Percentiles rank a stretch among this genome's conserved stretches.
Evolutionary conservation across 2,329 filamentous ascomycete species (phyloP).

Genomic region (Dothideomycetes sp.): DNA sequence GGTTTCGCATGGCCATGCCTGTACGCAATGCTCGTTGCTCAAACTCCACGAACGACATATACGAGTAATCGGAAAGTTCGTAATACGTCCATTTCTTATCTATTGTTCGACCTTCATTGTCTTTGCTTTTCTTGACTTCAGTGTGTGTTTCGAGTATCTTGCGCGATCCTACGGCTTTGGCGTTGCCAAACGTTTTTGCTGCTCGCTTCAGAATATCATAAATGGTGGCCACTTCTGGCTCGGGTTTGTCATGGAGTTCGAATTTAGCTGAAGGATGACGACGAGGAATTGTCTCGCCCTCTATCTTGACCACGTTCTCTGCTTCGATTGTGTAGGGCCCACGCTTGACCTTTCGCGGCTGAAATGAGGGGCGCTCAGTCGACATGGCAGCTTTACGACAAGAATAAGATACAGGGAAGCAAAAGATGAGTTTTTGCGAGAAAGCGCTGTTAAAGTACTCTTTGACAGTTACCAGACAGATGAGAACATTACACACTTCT

Average conservation of each 20-base stretch:
- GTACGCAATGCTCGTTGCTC: slow-evolving; percentile 52
- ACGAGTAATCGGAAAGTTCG: slow-evolving; percentile 70
- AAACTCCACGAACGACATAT: slow-evolving; percentile 71
- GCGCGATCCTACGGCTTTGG: slow-evolving; percentile 53
- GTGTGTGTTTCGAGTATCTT: slow-evolving; percentile 67
- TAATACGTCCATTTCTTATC: slow-evolving; percentile 91
- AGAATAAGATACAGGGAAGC: no score
- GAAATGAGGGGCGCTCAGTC: no score
- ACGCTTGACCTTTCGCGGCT: slow-evolving; percentile 47
- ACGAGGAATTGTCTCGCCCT: slow-evolving; percentile 77
- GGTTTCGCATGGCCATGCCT: slow-evolving; percentile 52
- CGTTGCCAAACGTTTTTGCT: slow-evolving; percentile 47
- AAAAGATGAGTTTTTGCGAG: no score
- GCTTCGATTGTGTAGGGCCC: slow-evolving; percentile 68
- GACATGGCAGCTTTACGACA: no score
- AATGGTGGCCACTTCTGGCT: slow-evolving; percentile 63
- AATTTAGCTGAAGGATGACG: slow-evolving; percentile 64
- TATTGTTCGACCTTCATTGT: slow-evolving; percentile 68
- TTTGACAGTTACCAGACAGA: no score
- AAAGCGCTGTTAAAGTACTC: no score
- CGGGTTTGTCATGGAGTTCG: slow-evolving; percentile 55
- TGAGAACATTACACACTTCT: no score
- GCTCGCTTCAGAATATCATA: slow-evolving; percentile 69
- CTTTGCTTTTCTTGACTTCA: slow-evolving; percentile 81
- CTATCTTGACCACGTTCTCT: slow-evolving; percentile 55